phyloP scores from a whole-genome alignment of 805 yeast genomes.

The Starmera amethionina region DNA sequence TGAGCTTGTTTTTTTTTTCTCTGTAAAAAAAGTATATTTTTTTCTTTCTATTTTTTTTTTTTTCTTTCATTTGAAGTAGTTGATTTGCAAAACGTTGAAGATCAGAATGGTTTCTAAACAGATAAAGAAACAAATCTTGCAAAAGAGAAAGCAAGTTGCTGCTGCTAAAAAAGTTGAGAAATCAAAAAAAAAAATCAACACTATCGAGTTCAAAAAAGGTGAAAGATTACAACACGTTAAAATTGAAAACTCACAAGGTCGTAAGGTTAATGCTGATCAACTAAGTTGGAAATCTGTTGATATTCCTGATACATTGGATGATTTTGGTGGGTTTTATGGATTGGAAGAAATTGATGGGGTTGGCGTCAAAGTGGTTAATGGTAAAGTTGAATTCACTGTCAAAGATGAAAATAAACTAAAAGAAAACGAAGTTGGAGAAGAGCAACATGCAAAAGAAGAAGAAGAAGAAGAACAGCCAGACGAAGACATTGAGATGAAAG shows the following conservation, averaged over 20 bases:
- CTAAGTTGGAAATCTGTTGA: conserved; percentile 76
- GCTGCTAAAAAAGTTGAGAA: background rate
- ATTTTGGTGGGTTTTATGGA: conserved; percentile 86
- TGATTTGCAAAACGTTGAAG: too few relatives aligned
- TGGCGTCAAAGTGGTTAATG: conserved; percentile 64
- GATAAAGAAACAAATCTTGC: conserved; percentile 1
- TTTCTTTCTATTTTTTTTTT: too few relatives aligned
- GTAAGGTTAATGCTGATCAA: conserved; percentile 37
- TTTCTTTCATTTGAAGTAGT: too few relatives aligned
- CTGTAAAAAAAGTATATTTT: too few relatives aligned
- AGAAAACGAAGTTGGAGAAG: conserved; percentile 12
- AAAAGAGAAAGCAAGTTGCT: conserved; percentile 1
- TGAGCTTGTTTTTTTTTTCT: conserved; percentile 3
- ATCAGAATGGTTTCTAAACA: conserved; percentile 2
- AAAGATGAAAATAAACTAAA: conserved; percentile 22
- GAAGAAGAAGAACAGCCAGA: conserved; percentile 12
- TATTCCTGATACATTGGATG: conserved; percentile 75
- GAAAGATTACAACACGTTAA: background rate
- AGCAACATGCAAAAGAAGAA: conserved; percentile 12
- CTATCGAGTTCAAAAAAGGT: background rate
- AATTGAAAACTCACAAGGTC: conserved; percentile 10
- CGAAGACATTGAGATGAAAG: conserved; percentile 16
- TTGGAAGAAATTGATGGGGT: conserved; percentile 93
- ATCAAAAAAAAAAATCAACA: conserved; percentile 1
- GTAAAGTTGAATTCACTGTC: conserved; percentile 50